Base-by-base conservation (phyloP, 371 early-diverging fungal species). In the Mucor lusitanicus region DNA sequence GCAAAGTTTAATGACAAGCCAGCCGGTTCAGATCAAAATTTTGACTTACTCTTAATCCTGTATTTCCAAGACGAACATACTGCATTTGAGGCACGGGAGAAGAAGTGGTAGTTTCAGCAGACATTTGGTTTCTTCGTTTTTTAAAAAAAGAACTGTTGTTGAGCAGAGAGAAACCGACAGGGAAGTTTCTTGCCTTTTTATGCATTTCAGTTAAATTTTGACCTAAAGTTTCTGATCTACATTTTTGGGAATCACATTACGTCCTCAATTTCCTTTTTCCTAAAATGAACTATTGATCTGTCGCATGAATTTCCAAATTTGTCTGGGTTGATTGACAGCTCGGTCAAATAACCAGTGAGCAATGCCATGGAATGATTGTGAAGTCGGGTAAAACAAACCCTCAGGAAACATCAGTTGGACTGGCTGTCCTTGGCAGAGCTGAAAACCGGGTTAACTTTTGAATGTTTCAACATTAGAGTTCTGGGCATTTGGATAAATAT, bases 31-130 rank as follows among this genome's bases (percentile, higher is more conserved):
- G 3, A 33, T 8, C 7, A 33, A 3, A 33, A 33, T 33, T 13
- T 59, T 46, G n/a, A 67, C 40, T 21, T 66, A 66, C 67, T 23
- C 54, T 37, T 61, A 67, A 42, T 23, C 67, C 67, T 9, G 67
- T 61, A 9, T 67, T 67, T 11, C 67, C 67, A 8, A 67, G 28
- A 33, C 67, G 53, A 55, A 56, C 44, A 32, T 67, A 67, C 19
- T 67, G 23, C 67, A 67, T 67, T 12, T 61, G 33, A 15, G 50
- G 30, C 7, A 33, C 33, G 7, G 33, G 1, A 33, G 27, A 42
- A 6, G 30, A 3, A 6, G 30, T 30, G 30, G 30, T 30, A 7
- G 33, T 61, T 17, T 7, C 21, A 15, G 44, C 19, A 33, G 61
- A 17, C 44, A 44, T 44, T 44, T 44, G 0, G 2, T 6, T 30